Percentiles rank a stretch among this genome's conserved stretches.
These are phyloP conservation scores for Castanea sativa DNA, from an alignment of 306 rosid species.

Conservation along the genomic window DNA sequence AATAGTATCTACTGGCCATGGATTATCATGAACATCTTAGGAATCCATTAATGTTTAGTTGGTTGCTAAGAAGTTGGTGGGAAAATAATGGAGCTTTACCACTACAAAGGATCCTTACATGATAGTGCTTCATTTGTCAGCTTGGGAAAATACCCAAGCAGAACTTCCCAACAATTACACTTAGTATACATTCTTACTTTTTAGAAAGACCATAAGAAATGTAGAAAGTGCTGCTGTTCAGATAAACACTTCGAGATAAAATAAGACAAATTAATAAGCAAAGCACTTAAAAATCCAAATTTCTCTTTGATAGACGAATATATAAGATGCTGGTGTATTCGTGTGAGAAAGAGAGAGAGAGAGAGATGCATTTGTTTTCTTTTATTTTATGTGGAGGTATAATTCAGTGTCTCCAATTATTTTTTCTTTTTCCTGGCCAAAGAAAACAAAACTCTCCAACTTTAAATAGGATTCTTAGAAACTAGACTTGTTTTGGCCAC, in stretches of 20 bases:
- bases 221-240: neutral
- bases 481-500: neutral
- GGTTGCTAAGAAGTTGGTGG: neutral
- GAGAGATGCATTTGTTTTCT: neutral
- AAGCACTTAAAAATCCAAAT: neutral
- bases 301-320: neutral
- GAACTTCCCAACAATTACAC: neutral
- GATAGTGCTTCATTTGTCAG: slow-evolving; percentile 8
- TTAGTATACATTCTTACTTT: neutral
- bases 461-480: neutral
- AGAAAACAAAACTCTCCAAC: neutral
- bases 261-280: neutral
- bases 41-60: neutral
- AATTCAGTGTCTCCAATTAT: neutral
- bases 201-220: slow-evolving; percentile 18
- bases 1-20: neutral
- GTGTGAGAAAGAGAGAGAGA: neutral
- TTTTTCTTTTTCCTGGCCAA: neutral
- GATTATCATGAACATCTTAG: neutral
- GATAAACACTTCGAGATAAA: slow-evolving; percentile 3
- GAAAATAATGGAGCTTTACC: neutral
- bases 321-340: neutral
- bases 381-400: neutral
- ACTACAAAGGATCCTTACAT: neutral
- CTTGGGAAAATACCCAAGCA: slow-evolving; percentile 6